These are phyloP conservation scores for Euphorbia pulcherrima DNA, from an alignment of 345 rosid genomes.

Conservation along the genomic window DNA sequence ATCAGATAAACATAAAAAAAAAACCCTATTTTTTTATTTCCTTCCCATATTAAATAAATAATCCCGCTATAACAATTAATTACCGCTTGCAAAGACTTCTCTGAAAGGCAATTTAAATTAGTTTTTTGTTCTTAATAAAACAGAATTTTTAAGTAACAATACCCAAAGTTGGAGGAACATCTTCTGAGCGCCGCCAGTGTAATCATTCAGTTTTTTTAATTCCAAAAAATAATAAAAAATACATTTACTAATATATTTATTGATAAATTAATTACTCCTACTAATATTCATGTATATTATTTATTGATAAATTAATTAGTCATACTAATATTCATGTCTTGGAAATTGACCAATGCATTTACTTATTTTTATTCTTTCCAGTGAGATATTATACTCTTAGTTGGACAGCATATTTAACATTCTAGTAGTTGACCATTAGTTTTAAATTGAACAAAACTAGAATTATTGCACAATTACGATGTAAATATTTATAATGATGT, in stretches of 20 bases:
- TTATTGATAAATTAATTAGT: no score
- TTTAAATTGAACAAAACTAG: no score
- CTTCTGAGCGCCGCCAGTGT: constrained; percentile 62
- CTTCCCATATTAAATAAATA: no score
- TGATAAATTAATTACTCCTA: no score
- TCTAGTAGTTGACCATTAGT: no score
- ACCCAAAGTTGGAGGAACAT: constrained; percentile 48
- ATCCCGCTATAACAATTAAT: no score
- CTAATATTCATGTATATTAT: constrained; percentile 2
- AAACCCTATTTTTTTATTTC: no score
- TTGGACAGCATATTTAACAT: no score
- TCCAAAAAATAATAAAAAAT: neutral
- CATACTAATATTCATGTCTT: constrained; percentile 9
- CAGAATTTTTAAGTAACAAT: neutral
- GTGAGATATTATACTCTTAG: constrained; percentile 16
- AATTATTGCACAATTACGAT: no score
- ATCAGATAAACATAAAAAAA: no score
- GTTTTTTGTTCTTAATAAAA: neutral
- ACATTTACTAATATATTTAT: no score
- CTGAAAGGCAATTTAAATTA: constrained; percentile 10
- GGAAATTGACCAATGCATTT: constrained; percentile 34
- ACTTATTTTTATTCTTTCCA: constrained; percentile 15
- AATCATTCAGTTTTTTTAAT: constrained; percentile 39
- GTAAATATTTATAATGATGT: no score
- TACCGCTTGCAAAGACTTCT: constrained; percentile 1